Evolutionary conservation across 179 eudicot species (phyloP).

Genomic region (Amaranthus tricolor): DNA sequence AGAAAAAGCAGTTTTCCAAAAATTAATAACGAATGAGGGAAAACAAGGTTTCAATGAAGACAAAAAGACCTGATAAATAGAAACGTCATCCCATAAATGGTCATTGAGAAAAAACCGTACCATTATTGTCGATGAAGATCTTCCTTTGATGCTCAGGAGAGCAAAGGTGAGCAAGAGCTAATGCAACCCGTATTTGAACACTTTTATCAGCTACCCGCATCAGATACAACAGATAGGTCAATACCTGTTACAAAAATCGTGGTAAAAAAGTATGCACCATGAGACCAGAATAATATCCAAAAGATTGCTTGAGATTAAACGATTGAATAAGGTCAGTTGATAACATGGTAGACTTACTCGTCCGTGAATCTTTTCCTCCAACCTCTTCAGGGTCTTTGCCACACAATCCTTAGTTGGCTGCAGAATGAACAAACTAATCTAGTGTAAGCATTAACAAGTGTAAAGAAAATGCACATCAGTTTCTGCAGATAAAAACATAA

Average conservation of each 20-base stretch:
- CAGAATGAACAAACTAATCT: conserved; percentile 40
- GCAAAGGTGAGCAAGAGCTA: conserved; percentile 93
- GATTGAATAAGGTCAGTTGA: not conserved
- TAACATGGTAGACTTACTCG: conserved; percentile 44
- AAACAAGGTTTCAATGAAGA: not conserved
- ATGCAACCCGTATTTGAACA: conserved; percentile 64
- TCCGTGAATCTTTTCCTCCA: conserved; percentile 89
- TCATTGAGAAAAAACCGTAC: conserved; percentile 23
- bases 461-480: conserved; percentile 18
- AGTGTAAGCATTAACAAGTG: not conserved
- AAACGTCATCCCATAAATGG: not conserved
- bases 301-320: not conserved
- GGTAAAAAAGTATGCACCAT: conserved; percentile 3
- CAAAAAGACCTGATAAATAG: not conserved
- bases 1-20: not conserved
- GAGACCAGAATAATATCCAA: conserved; percentile 2
- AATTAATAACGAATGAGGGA: not conserved
- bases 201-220: conserved; percentile 63
- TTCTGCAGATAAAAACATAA: not conserved
- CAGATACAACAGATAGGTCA: conserved; percentile 66
- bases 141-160: conserved; percentile 61
- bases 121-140: conserved; percentile 59
- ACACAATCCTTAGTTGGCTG: conserved; percentile 91
- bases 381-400: conserved; percentile 80
- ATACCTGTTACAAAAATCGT: conserved; percentile 34